phyloP scores from a whole-genome alignment of 768 basidiomycete genomes.

The Mycena pura region DNA sequence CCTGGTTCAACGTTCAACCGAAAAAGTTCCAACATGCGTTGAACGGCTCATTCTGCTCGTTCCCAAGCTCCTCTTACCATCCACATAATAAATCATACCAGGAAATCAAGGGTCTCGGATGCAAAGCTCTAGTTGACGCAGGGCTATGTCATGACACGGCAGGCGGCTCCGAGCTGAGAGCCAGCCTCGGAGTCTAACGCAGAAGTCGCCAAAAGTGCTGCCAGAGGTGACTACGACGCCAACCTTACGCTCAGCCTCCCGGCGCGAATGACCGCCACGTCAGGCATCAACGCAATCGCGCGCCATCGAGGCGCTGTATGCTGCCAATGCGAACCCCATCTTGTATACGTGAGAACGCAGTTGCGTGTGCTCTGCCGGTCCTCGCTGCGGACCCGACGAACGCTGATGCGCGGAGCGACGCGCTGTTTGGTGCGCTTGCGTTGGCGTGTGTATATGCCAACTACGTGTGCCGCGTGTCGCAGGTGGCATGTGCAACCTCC shows the following conservation, averaged over 20 bases:
- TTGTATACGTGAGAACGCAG: conserved; percentile 38
- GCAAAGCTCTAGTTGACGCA: conserved; percentile 42
- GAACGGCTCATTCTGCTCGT: too few species aligned
- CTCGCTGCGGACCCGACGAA: conserved; percentile 35
- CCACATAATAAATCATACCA: too few species aligned
- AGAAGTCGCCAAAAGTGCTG: conserved; percentile 43
- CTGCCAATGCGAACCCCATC: conserved; percentile 45
- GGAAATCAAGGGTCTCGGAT: conserved; percentile 40
- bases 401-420: conserved; percentile 40
- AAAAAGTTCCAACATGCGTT: too few species aligned
- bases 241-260: conserved; percentile 45
- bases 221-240: conserved; percentile 48
- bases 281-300: conserved; percentile 51
- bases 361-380: conserved; percentile 41
- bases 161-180: conserved; percentile 34
- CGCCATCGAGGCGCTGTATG: conserved; percentile 48
- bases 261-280: conserved; percentile 40
- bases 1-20: too few species aligned
- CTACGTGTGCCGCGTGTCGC: too few species aligned
- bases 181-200: conserved; percentile 33
- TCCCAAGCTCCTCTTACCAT: too few species aligned
- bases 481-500: conserved; percentile 48
- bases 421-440: conserved; percentile 46
- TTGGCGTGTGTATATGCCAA: conserved; percentile 43
- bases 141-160: conserved; percentile 38